These are phyloP conservation scores for Lagerstroemia speciosa DNA, from an alignment of 345 rosid genomes.

Conservation along the genomic window DNA sequence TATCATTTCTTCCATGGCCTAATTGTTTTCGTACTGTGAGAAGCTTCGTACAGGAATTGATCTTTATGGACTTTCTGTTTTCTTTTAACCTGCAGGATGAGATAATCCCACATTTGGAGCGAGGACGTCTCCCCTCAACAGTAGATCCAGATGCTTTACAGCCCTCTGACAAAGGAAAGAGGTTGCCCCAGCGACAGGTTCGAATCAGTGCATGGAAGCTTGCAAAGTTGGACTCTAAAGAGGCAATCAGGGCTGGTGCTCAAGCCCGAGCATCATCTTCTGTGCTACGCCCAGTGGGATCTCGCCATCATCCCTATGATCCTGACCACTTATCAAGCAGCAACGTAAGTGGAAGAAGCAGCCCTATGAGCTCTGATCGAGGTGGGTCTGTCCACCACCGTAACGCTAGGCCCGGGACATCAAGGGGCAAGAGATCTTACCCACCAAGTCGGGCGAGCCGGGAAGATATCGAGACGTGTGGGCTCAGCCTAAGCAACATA, in stretches of 20 bases:
- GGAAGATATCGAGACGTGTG: slow-evolving; percentile 49
- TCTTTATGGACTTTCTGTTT: not conserved
- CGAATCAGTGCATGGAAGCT: slow-evolving; percentile 93
- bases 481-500: slow-evolving; percentile 42
- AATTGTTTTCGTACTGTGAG: not conserved
- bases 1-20: no score
- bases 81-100: slow-evolving; percentile 47
- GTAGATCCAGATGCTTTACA: slow-evolving; percentile 58
- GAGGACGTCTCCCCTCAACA: slow-evolving; percentile 65
- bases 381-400: slow-evolving; percentile 23
- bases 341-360: slow-evolving; percentile 68
- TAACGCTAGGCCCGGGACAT: slow-evolving; percentile 27
- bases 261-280: slow-evolving; percentile 91
- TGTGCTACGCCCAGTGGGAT: slow-evolving; percentile 59
- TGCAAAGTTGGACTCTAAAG: slow-evolving; percentile 69
- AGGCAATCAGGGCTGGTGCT: slow-evolving; percentile 78
- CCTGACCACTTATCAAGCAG: slow-evolving; percentile 47
- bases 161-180: slow-evolving; percentile 43
- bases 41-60: not conserved
- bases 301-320: slow-evolving; percentile 47
- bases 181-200: slow-evolving; percentile 57
- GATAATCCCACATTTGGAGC: slow-evolving; percentile 81
- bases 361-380: slow-evolving; percentile 50
- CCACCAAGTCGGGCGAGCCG: slow-evolving; percentile 51
- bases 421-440: slow-evolving; percentile 33